phyloP scores from a whole-genome alignment of 306 rosid species.

The Erythrophleum fordii region DNA sequence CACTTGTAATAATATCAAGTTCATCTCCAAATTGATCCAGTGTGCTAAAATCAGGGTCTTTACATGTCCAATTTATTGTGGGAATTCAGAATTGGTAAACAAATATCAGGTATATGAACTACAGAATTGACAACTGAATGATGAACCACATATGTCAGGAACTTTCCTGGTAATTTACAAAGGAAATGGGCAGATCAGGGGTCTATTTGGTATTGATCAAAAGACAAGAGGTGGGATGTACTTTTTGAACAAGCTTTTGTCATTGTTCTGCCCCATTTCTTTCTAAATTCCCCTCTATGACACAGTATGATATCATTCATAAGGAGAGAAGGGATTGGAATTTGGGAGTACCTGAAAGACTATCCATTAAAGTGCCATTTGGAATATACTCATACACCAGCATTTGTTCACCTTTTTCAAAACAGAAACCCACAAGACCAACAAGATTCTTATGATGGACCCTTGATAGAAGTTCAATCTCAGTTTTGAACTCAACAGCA shows the following conservation, averaged over 20 bases:
- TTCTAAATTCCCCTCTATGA: neutral
- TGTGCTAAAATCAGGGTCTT: too few relatives aligned
- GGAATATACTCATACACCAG: conserved; percentile 76
- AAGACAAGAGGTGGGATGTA: neutral
- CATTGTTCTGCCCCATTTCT: neutral
- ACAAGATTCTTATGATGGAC: conserved; percentile 89
- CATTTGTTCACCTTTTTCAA: conserved; percentile 84
- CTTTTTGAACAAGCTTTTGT: neutral
- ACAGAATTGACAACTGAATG: neutral
- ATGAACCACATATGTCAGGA: neutral
- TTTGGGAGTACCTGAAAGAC: conserved; percentile 66
- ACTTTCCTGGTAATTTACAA: neutral
- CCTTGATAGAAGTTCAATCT: conserved; percentile 90
- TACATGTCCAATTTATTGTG: neutral
- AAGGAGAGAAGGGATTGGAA: conserved; percentile 35
- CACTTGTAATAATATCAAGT: neutral
- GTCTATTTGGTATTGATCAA: neutral
- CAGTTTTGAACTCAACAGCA: conserved; percentile 73
- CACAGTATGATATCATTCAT: conserved; percentile 19
- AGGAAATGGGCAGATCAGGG: neutral
- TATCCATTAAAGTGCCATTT: conserved; percentile 72
- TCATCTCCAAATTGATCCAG: neutral
- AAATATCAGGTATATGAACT: neutral
- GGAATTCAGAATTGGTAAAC: neutral
- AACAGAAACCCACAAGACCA: conserved; percentile 76